Percentiles rank a stretch among this genome's conserved stretches.
These are phyloP conservation scores for Stereocaulon alpinum DNA, from an alignment of 495 filamentous ascomycete genomes.

Conservation along the genomic window DNA sequence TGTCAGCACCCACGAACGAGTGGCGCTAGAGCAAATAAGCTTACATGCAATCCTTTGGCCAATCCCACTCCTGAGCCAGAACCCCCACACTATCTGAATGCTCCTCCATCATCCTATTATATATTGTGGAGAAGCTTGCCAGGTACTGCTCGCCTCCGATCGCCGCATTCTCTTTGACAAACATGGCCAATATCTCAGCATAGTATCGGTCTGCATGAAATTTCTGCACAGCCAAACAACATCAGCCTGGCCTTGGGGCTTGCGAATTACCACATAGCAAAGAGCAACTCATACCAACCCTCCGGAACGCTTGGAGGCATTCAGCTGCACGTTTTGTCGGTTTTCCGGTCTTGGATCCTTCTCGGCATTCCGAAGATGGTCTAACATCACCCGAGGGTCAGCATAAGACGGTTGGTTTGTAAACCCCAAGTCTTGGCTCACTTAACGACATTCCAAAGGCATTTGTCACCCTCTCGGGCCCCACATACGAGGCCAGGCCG, in stretches of 20 bases:
- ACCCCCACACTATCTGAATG: background rate
- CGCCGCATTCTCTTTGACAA: background rate
- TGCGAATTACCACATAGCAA: background rate
- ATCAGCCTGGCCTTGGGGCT: background rate
- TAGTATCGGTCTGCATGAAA: conserved; percentile 1
- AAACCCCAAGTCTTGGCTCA: background rate
- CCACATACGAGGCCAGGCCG: background rate
- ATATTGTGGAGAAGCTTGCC: background rate
- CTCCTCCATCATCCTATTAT: background rate
- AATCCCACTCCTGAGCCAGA: background rate
- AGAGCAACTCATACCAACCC: background rate
- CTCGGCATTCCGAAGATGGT: conserved; percentile 3
- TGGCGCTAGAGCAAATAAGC: background rate
- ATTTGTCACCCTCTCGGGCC: background rate
- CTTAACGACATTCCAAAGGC: background rate
- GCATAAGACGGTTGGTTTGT: background rate
- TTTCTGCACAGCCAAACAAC: background rate
- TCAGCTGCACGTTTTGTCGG: background rate
- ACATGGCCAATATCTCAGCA: background rate
- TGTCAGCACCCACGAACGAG: background rate
- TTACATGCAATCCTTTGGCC: background rate
- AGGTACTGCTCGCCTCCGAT: background rate
- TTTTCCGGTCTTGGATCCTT: background rate
- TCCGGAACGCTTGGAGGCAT: conserved; percentile 3
- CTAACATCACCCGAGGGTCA: background rate